phyloP scores from a whole-genome alignment of 768 basidiomycete species.

The Podaxis carcinomalis region DNA sequence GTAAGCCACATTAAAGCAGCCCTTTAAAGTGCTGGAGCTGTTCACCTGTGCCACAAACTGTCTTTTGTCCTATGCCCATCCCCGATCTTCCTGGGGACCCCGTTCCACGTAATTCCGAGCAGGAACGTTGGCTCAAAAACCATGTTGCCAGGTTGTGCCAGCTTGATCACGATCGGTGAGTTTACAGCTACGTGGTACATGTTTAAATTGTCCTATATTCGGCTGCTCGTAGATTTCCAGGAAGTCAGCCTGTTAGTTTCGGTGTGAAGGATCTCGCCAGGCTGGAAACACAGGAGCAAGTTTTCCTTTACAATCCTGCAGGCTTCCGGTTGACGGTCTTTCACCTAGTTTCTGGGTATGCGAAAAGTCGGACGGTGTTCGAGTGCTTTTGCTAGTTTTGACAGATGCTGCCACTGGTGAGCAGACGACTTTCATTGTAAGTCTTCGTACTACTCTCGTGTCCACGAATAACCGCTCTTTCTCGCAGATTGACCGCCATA shows the following conservation, averaged over 20 bases:
- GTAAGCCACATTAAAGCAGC: conserved; percentile 8
- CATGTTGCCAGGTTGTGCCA: conserved; percentile 64
- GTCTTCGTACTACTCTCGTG: conserved; percentile 21
- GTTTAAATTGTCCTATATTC: conserved; percentile 2
- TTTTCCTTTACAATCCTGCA: conserved; percentile 11
- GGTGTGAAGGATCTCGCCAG: conserved; percentile 60
- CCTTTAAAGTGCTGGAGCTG: not conserved
- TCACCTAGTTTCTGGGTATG: conserved; percentile 91
- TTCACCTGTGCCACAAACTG: not conserved
- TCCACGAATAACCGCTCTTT: not conserved
- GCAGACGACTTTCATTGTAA: conserved; percentile 73
- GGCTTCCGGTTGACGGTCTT: not conserved
- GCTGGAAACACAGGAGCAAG: conserved; percentile 82
- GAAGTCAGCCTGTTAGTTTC: conserved; percentile 95
- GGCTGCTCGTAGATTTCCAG: conserved; percentile 69
- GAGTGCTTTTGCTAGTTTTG: conserved; percentile 80
- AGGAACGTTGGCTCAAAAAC: conserved; percentile 61
- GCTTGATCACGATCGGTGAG: conserved; percentile 61
- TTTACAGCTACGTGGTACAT: conserved; percentile 15
- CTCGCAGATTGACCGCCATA: conserved; percentile 89
- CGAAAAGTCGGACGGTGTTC: conserved; percentile 96
- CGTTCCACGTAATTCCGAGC: conserved; percentile 50
- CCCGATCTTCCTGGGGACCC: conserved; percentile 70
- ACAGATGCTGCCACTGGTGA: conserved; percentile 46
- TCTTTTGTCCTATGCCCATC: conserved; percentile 38